Conservation (phyloP, 2,329 filamentous ascomycete species). For the Chrysoporthe puriensis region DNA sequence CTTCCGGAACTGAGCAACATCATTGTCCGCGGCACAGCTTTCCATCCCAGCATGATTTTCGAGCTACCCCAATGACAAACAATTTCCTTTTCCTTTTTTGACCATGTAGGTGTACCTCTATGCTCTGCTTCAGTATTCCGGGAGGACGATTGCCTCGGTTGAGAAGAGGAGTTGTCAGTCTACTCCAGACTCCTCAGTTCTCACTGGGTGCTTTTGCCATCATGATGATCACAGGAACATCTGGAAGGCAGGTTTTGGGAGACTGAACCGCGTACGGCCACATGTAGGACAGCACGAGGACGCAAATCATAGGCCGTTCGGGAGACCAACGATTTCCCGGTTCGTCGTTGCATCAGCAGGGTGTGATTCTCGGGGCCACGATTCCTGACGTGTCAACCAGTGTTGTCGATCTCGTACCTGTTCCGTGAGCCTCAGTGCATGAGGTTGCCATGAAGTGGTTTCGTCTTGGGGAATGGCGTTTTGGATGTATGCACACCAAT, state of each 20-base stretch:
- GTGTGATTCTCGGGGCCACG: background rate
- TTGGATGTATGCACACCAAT: background rate
- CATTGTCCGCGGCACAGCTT: background rate
- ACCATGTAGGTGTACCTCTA: background rate
- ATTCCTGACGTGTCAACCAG: constrained; percentile 1
- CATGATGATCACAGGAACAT: constrained; percentile 1
- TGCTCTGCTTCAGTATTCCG: background rate
- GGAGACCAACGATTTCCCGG: constrained; percentile 5
- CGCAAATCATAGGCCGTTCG: constrained; percentile 5
- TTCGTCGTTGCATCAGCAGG: background rate
- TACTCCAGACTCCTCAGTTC: background rate
- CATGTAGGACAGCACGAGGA: background rate
- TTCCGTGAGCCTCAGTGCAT: background rate
- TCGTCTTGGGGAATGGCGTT: background rate
- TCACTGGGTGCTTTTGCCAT: background rate
- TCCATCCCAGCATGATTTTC: background rate
- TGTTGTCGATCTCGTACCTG: background rate
- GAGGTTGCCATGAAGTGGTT: background rate
- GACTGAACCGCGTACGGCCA: background rate
- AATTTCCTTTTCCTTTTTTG: background rate
- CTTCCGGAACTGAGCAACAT: background rate
- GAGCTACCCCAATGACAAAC: background rate
- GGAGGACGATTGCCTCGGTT: background rate
- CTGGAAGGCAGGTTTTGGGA: background rate
- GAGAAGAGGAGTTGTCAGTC: background rate